Conservation (phyloP, 495 filamentous ascomycete genomes). For the Choiromyces venosus region DNA sequence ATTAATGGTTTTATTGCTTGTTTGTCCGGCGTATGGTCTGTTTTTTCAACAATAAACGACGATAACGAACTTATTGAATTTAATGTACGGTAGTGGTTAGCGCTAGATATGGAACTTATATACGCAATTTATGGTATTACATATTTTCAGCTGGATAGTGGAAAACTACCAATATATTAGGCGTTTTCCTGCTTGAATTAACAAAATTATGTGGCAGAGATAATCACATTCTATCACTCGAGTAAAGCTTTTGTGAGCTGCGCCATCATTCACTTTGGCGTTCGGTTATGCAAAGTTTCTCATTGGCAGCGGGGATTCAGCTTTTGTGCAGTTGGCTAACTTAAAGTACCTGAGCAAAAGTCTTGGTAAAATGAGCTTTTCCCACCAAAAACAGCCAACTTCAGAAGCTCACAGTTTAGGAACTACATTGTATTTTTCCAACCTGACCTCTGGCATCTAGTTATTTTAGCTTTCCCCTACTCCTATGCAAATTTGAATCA, state of each 20-base stretch:
- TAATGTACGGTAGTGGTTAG: background rate
- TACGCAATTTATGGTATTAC: background rate
- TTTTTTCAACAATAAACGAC: slow-evolving; percentile 34
- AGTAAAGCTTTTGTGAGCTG: background rate
- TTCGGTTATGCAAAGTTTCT: background rate
- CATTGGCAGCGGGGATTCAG: background rate
- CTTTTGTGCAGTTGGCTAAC: background rate
- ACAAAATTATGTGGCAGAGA: background rate
- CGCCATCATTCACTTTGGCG: background rate
- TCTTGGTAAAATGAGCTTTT: too few relatives aligned
- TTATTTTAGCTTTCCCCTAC: too few relatives aligned
- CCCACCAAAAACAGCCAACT: too few relatives aligned
- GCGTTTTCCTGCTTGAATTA: background rate
- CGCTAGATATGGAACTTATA: background rate
- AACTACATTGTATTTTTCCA: too few relatives aligned
- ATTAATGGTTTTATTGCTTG: slow-evolving; percentile 9
- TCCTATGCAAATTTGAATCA: too few relatives aligned
- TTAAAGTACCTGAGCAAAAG: too few relatives aligned
- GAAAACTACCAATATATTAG: background rate
- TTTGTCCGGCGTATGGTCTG: slow-evolving; percentile 20
- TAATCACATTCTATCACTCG: background rate
- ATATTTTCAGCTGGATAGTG: background rate
- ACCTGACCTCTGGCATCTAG: too few relatives aligned
- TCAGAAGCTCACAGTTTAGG: too few relatives aligned
- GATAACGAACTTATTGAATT: slow-evolving; percentile 1